These are phyloP conservation scores for Venturia pyrina DNA, from an alignment of 2,329 filamentous ascomycete genomes.

Conservation along the genomic window DNA sequence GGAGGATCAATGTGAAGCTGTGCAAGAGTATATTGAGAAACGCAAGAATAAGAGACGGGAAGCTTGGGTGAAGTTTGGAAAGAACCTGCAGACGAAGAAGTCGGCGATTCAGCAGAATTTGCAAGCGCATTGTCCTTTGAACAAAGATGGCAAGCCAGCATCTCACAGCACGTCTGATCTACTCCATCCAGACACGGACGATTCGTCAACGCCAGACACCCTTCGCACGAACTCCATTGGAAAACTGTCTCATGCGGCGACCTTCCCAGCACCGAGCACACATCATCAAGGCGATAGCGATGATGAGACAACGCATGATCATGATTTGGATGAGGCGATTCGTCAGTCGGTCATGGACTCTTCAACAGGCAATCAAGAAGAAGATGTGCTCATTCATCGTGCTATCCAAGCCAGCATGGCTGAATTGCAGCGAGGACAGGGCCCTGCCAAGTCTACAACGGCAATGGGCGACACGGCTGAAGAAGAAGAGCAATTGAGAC, in stretches of 20 bases:
- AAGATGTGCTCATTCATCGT: slow-evolving; percentile 62
- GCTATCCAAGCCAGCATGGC: slow-evolving; percentile 64
- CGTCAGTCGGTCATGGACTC: slow-evolving; percentile 37
- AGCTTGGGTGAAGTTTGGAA: slow-evolving; percentile 17
- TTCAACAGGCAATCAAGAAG: slow-evolving; percentile 47
- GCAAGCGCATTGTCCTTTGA: neutral
- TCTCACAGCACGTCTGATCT: slow-evolving; percentile 5
- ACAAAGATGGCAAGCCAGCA: neutral
- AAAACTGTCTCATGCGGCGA: neutral
- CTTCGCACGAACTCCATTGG: neutral
- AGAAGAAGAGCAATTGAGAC: slow-evolving; percentile 37
- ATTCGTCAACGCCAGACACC: neutral
- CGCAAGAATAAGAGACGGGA: slow-evolving; percentile 23
- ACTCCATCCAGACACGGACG: neutral
- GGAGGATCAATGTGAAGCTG: slow-evolving; percentile 38
- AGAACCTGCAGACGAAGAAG: slow-evolving; percentile 7
- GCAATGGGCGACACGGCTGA: slow-evolving; percentile 22
- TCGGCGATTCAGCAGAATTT: neutral
- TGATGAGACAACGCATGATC: slow-evolving; percentile 15
- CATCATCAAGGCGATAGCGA: neutral
- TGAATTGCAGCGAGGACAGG: slow-evolving; percentile 37
- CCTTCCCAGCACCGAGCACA: neutral
- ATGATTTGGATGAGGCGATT: slow-evolving; percentile 64
- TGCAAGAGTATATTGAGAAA: slow-evolving; percentile 33
- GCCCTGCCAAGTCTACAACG: slow-evolving; percentile 15